Base-by-base conservation (phyloP, 2,329 filamentous ascomycete genomes). In the Talaromyces sp. region DNA sequence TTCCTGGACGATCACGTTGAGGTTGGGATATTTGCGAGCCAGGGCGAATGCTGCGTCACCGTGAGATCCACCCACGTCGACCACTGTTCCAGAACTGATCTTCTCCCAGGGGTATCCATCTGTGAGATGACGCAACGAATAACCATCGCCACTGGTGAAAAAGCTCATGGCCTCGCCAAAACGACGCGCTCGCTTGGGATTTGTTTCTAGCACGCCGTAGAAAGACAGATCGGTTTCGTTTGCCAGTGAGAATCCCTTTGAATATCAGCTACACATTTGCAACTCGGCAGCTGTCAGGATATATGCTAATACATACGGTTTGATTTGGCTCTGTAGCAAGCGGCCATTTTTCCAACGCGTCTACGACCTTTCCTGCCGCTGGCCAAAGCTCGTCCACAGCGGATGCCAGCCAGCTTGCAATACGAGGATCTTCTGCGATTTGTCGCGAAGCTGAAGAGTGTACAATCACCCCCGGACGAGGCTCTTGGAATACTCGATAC, bases 301-400 rank as follows among this genome's bases (percentile, higher is more conserved):
- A 2, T 36, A 15, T 36, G 11, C 13, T 3, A 36, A 10, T 25
- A 44, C 47, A 42, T 55, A 59, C 56, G 9, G 56, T 62, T 22
- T 62, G 39, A 19, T 59, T 59, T 3, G 56, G 47, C 51, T 62
- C 60, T 25, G 10, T 36, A 2, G 56, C 42, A 22, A 49, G 22
- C 10, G 56, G 56, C 60, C 60, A 62, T 51, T 62, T 62, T 52
- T 11, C 27, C 25, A 62, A 36, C 19, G 60, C 60, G 36, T 62
- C 51, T 9, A 62, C 56, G 9, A 59, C 52, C 22, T 42, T 55
- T n/a, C 17, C 30, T 13, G 42, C 49, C 22, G 53, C 39, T 4
- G 56, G 60, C 56, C 39, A 59, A 39, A 59, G 56, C 13, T 59
- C 60, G n/a, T 62, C 60, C 32, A 57, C 33, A 44, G 22, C 9